A percentile compares a stretch with the other conserved stretches of the same genome.
Evolutionary conservation across 2,329 filamentous ascomycete genomes (phyloP).

Genomic region (Exophiala bonariae): DNA sequence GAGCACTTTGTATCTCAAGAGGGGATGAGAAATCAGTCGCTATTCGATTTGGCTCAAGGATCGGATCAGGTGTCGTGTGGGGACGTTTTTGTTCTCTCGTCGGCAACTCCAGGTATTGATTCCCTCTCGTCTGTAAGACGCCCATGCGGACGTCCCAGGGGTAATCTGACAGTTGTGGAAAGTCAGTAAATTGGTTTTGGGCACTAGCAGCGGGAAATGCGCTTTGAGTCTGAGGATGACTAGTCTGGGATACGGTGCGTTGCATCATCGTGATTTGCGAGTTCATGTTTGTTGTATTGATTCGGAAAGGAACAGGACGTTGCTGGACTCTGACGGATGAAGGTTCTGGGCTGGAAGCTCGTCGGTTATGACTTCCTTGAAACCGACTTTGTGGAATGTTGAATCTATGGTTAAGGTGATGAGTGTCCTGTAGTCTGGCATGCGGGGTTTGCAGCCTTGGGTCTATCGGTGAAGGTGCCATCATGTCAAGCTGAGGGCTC

Average conservation of each 20-base stretch:
- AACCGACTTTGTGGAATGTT: no score
- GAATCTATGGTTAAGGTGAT: no score
- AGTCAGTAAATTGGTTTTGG: no score
- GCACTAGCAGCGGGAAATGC: no score
- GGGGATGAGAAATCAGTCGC: slow-evolving; percentile 1
- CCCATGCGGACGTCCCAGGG: no score
- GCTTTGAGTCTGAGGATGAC: not conserved
- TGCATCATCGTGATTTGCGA: not conserved
- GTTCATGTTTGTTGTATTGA: not conserved
- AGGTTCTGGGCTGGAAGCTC: not conserved
- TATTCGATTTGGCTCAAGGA: not conserved
- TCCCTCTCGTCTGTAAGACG: no score
- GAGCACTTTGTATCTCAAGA: no score
- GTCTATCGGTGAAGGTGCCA: no score
- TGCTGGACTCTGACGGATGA: not conserved
- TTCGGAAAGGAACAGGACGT: not conserved
- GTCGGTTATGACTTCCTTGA: not conserved
- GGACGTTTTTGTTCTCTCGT: not conserved
- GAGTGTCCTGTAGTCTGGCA: no score
- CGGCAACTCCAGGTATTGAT: not conserved
- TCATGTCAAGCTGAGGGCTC: no score
- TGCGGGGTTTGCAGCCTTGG: no score
- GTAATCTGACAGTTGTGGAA: no score
- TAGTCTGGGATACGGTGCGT: not conserved
- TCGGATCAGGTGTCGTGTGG: not conserved